Base-by-base conservation (phyloP, 2,329 filamentous ascomycete species). In the Cyphellophora attinorum region DNA sequence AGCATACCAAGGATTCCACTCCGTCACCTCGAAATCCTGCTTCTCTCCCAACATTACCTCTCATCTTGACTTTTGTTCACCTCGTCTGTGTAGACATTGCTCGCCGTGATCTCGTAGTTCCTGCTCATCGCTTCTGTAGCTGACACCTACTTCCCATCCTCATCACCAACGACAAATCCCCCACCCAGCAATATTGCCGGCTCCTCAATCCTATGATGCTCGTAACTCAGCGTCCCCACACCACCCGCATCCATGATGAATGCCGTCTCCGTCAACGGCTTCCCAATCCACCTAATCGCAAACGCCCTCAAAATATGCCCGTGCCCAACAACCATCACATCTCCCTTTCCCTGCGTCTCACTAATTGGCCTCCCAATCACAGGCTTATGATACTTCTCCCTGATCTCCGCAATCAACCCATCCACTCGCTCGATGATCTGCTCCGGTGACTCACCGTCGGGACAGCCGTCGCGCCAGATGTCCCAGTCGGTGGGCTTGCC, bases 161-260 rank as follows among this genome's bases (percentile, higher is more conserved):
- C 35, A 14, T 41, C 43, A 11, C 39, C 58, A 11, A 67, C 64
- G 11, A 67, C 59, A 51, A 86, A 85, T 1, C 77, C 75, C 40
- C 84, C 79, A 10, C 84, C 84, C 2, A 91, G 68, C 19, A 89
- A 62, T 34, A 93, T 79, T 0, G 84, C 85, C 2, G 84, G 85
- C 58, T 91, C 84, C 2, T 85, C 61, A 35, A 91, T 72, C 46
- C 59, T 84, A 49, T 82, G 70, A 58, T 91, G 84, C 49, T 91
- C 83, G 54, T 91, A 93, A 57, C 81, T 89, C 48, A 93, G 55
- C 2, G 81, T 83, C 0, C 82, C 84, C 1, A 91, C 78, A 46
- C 83, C 85, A n/a, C 85, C 85, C 5, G 85, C 82, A 56, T 95
- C 88, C n/a, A 95, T 63, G 41, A 94, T 67, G 54, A 95, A 76